Base-by-base conservation (phyloP, 495 filamentous ascomycete species). In the Lasiosphaeria miniovina region DNA sequence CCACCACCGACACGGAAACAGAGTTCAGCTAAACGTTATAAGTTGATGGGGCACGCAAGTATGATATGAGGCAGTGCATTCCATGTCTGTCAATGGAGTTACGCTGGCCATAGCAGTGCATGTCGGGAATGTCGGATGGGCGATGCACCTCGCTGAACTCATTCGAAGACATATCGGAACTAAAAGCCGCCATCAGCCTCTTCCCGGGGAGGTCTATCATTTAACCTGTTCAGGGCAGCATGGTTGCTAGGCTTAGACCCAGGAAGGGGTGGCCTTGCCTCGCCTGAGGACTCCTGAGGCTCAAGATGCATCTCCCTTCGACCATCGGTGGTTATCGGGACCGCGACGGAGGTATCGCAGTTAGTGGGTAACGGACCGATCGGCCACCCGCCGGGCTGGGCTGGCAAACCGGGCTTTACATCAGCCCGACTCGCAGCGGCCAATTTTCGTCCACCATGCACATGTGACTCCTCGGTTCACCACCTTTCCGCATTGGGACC, bases 381-480 rank as follows among this genome's bases (percentile, higher is more conserved):
- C 38, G 38, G 24, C 38, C 38, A 41, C 38, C 43, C 5, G 43
- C 6, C 38, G 7, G 38, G 8, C 7, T 40, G 49, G 58, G 33
- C 11, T 38, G 51, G 60, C 54, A 57, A 53, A 36, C 60, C 41
- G 63, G 49, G 32, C 6, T 33, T 57, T 61, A 38, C 40, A 54
- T 45, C 55, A 60, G 33, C 43, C 64, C 64, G 64, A 60, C 36
- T 36, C 49, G 54, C n/a, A 60, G 35, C 64, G 64, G 64, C 54
- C 50, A 54, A 62, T 66, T 66, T 53, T 66, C 64, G 64, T 66
- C 36, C 24, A 24, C 32, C 51, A 60, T 61, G 61, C 54, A 41
- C 58, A 32, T 56, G 54, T 63, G 61, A 60, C 58, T 61, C 51
- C 17, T 52, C 24, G 12, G 49, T 51, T 36, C 32, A 15, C 36